phyloP scores from a whole-genome alignment of 2,329 filamentous ascomycete species.

The Fusarium tupiense region DNA sequence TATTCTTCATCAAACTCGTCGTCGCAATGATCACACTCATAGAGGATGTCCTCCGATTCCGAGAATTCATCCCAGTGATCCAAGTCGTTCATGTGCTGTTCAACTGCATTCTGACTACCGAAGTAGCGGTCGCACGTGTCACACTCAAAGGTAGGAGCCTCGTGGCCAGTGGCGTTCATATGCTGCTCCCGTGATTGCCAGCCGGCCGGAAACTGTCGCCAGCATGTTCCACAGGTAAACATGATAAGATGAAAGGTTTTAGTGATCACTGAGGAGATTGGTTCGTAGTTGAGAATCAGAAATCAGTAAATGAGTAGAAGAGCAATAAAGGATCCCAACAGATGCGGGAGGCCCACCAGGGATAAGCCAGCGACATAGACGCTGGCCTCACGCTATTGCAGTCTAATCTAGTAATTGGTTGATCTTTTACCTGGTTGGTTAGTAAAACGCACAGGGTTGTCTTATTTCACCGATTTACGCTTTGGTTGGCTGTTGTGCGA shows the following conservation, averaged over 20 bases:
- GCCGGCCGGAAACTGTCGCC: background rate
- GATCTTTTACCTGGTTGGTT: background rate
- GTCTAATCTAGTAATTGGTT: background rate
- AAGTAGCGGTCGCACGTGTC: background rate
- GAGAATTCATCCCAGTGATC: background rate
- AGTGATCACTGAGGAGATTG: background rate
- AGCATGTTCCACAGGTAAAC: background rate
- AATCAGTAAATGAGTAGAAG: background rate
- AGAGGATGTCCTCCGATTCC: background rate
- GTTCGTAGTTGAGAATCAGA: background rate
- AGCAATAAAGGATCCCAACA: background rate
- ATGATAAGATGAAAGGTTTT: background rate
- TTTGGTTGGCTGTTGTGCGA: background rate
- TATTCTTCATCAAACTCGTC: background rate
- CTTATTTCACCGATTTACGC: background rate
- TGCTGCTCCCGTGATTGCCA: background rate
- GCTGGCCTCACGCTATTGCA: background rate
- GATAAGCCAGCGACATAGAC: background rate
- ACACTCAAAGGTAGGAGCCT: background rate
- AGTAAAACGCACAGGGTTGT: fast-evolving
- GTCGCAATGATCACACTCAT: background rate
- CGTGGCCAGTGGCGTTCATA: background rate
- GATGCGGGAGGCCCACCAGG: background rate
- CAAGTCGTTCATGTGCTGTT: background rate
- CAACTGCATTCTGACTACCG: background rate